phyloP scores from a whole-genome alignment of 2,329 filamentous ascomycete species.

The Neobulgaria alba region DNA sequence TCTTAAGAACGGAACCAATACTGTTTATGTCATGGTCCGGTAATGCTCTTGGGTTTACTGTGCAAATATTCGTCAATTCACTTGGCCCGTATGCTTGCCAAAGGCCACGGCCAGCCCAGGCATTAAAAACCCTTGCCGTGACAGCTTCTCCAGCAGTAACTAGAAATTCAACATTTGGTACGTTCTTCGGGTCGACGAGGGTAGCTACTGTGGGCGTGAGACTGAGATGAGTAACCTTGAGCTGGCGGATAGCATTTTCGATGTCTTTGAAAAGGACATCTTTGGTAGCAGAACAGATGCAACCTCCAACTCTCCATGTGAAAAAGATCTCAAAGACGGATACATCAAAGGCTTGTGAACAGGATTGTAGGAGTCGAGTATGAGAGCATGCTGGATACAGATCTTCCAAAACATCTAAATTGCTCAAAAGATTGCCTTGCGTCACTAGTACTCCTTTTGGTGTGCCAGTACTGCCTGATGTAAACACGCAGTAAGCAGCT shows the following conservation, averaged over 20 bases:
- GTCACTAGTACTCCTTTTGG: conserved; percentile 77
- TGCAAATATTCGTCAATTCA: conserved; percentile 84
- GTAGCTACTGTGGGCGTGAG: conserved; percentile 80
- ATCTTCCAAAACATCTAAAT: conserved; percentile 56
- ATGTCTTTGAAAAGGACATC: conserved; percentile 67
- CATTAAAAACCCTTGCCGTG: conserved; percentile 58
- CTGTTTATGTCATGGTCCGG: conserved; percentile 56
- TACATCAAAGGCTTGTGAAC: conserved; percentile 78
- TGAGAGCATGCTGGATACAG: conserved; percentile 51
- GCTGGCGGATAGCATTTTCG: conserved; percentile 52
- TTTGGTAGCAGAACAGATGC: conserved; percentile 66
- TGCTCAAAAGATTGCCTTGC: conserved; percentile 66
- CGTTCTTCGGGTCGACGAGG: conserved; percentile 57
- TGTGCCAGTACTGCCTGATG: conserved; percentile 67
- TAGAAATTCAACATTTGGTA: conserved; percentile 65
- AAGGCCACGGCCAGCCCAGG: conserved; percentile 59
- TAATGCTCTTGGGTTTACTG: conserved; percentile 54
- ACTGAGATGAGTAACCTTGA: conserved; percentile 70
- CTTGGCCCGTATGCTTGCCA: conserved; percentile 81
- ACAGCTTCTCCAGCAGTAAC: conserved; percentile 77
- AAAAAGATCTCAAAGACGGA: conserved; percentile 91
- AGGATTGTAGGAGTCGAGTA: conserved; percentile 65
- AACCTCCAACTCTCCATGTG: conserved; percentile 69
- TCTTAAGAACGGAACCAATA: conserved; percentile 65
- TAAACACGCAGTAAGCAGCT: conserved; percentile 72